Percentiles rank a stretch among this genome's conserved stretches.
Conservation (phyloP, 2,329 filamentous ascomycete species). For the Teratosphaeria epicoccoides region DNA sequence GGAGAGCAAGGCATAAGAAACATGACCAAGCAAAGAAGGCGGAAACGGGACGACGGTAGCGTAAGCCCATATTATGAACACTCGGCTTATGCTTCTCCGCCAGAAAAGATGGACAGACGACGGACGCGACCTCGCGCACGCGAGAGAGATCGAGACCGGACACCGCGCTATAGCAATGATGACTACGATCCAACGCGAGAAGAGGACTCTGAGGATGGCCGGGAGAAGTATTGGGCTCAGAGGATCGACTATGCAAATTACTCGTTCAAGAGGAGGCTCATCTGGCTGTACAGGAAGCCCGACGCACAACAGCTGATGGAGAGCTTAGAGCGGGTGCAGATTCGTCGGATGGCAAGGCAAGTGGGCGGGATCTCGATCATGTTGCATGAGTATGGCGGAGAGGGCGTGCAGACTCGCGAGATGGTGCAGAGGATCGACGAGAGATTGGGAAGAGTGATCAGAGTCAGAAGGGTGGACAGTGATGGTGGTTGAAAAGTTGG, state of each 20-base stretch:
- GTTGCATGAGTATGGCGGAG: slow-evolving; percentile 21
- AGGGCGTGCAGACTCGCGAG: slow-evolving; percentile 13
- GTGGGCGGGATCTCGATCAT: slow-evolving; percentile 23
- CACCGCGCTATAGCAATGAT: slow-evolving; percentile 2
- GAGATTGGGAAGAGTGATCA: slow-evolving; percentile 23
- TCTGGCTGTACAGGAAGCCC: slow-evolving; percentile 29
- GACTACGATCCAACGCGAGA: slow-evolving; percentile 22
- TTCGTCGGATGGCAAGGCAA: slow-evolving; percentile 28
- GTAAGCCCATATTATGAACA: slow-evolving; percentile 15
- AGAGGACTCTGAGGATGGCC: slow-evolving; percentile 15
- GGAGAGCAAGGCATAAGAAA: slow-evolving; percentile 17
- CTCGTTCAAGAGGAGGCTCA: slow-evolving; percentile 24
- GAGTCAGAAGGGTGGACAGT: slow-evolving; percentile 19
- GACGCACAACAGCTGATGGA: slow-evolving; percentile 28
- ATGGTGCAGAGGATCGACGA: slow-evolving; percentile 21
- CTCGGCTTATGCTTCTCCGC: slow-evolving; percentile 19
- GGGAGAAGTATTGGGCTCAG: slow-evolving; percentile 21
- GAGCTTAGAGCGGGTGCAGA: slow-evolving; percentile 28
- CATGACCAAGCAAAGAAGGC: slow-evolving; percentile 9
- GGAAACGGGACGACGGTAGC: slow-evolving; percentile 11
- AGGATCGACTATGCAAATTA: slow-evolving; percentile 26
- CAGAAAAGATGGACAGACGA: slow-evolving; percentile 14
- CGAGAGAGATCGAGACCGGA: slow-evolving; percentile 6
- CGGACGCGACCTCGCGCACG: slow-evolving; percentile 4
- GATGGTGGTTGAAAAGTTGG: slow-evolving; percentile 8